Percentiles rank a stretch among this genome's conserved stretches.
Conservation (phyloP, 2,329 filamentous ascomycete species). For the Diaporthe ilicicola region DNA sequence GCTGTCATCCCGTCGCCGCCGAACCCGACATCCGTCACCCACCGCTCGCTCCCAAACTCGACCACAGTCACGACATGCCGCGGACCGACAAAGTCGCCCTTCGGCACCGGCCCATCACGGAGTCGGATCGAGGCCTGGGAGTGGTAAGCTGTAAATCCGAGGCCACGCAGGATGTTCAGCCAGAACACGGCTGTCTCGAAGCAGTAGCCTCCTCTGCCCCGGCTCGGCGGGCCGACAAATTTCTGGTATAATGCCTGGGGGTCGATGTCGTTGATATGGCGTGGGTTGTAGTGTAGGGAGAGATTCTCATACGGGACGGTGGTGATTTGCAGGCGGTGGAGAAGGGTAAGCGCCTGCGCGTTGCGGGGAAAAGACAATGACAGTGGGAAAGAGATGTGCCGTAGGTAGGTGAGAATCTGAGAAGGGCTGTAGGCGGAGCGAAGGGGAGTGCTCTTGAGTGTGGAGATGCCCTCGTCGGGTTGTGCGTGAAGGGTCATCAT, state of each 20-base stretch:
- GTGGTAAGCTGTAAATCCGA: conserved; percentile 42
- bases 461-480: not conserved
- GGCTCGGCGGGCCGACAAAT: conserved; percentile 51
- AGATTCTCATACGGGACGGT: conserved; percentile 66
- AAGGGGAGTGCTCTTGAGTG: not conserved
- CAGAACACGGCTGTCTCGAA: conserved; percentile 68
- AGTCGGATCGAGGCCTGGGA: conserved; percentile 60
- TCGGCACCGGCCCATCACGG: conserved; percentile 48
- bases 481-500: not conserved
- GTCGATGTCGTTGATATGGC: conserved; percentile 51
- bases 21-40: conserved; percentile 70
- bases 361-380: conserved; percentile 34
- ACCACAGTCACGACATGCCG: conserved; percentile 71
- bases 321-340: conserved; percentile 57
- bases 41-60: conserved; percentile 56
- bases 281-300: conserved; percentile 58
- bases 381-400: conserved; percentile 30
- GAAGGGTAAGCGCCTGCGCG: conserved; percentile 47
- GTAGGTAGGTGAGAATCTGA: conserved; percentile 24
- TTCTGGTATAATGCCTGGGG: conserved; percentile 58
- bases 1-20: conserved; percentile 68
- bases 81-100: conserved; percentile 49
- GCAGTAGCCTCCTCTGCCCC: conserved; percentile 64
- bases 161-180: conserved; percentile 38
- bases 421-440: conserved; percentile 21